Evolutionary conservation across 2,329 filamentous ascomycete genomes (phyloP).

Genomic region (Stromatinia cepivora): DNA sequence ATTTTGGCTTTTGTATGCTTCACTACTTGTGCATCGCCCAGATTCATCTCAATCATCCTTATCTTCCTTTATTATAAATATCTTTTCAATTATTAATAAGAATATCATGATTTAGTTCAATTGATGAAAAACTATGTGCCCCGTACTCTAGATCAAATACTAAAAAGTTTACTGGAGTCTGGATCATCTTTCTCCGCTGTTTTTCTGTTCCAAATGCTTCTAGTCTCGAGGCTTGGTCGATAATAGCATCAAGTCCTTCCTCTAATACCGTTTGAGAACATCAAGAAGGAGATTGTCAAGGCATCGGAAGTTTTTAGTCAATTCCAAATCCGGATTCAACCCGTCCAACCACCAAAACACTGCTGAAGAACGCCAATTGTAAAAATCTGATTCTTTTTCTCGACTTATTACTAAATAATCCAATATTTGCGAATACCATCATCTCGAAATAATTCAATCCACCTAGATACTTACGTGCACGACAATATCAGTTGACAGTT

Average conservation of each 20-base stretch:
- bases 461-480: not conserved
- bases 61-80: not conserved
- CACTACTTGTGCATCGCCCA: not conserved
- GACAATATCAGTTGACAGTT: not conserved
- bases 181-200: not conserved
- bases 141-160: not conserved
- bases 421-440: not conserved
- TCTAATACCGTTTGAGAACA: constrained; percentile 11
- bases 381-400: not conserved
- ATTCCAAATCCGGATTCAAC: constrained; percentile 9
- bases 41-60: not conserved
- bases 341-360: constrained; percentile 6
- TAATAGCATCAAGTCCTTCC: constrained; percentile 5
- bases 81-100: not conserved
- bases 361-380: not conserved
- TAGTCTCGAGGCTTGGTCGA: constrained; percentile 6
- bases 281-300: too few species aligned
- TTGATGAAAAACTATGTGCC: not conserved
- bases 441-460: not conserved
- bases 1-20: not conserved
- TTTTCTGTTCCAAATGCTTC: constrained; percentile 10
- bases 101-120: not conserved
- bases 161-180: not conserved
- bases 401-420: not conserved
- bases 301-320: too few species aligned